phyloP scores from a whole-genome alignment of 148 eudicot genomes.

The Chenopodium suecicum region DNA sequence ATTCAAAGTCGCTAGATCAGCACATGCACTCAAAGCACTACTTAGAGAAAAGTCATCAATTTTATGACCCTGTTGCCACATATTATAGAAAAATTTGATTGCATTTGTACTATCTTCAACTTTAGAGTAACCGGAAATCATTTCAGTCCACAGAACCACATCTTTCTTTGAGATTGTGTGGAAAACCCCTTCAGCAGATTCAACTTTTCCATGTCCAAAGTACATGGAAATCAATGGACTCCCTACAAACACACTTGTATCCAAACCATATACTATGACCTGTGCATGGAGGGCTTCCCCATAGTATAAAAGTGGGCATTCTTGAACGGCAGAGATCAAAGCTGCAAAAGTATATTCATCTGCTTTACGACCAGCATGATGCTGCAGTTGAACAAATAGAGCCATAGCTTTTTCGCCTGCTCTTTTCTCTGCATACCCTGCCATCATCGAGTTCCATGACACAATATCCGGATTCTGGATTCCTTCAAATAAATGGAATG shows the following conservation, averaged over 20 bases:
- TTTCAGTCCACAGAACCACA: conserved; percentile 78
- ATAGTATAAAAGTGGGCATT: conserved; percentile 37
- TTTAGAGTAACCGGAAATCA: conserved; percentile 66
- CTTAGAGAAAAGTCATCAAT: conserved; percentile 65
- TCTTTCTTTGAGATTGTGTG: conserved; percentile 48
- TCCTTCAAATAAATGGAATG: conserved; percentile 46
- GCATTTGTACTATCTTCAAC: conserved; percentile 57
- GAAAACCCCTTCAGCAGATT: conserved; percentile 58
- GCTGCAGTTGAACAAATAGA: conserved; percentile 45
- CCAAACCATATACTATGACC: conserved; percentile 49
- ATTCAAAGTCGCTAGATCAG: conserved; percentile 60
- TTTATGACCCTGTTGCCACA: conserved; percentile 60
- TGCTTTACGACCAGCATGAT: conserved; percentile 38
- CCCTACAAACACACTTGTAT: conserved; percentile 54
- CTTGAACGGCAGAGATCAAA: conserved; percentile 47
- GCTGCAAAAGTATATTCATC: conserved; percentile 89
- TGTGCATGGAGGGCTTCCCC: conserved; percentile 76
- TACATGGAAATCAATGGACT: conserved; percentile 77
- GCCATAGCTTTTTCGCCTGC: conserved; percentile 61
- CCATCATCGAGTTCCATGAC: conserved; percentile 84
- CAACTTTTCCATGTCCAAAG: conserved; percentile 47
- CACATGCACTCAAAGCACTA: conserved; percentile 73
- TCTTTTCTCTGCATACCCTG: conserved; percentile 63
- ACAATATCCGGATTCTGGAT: conserved; percentile 64
- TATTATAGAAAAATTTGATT: conserved; percentile 44